Percentiles rank a stretch among this genome's conserved stretches.
Conservation (phyloP, 1,284 basidiomycete genomes). For the Wolfiporia cocos region DNA sequence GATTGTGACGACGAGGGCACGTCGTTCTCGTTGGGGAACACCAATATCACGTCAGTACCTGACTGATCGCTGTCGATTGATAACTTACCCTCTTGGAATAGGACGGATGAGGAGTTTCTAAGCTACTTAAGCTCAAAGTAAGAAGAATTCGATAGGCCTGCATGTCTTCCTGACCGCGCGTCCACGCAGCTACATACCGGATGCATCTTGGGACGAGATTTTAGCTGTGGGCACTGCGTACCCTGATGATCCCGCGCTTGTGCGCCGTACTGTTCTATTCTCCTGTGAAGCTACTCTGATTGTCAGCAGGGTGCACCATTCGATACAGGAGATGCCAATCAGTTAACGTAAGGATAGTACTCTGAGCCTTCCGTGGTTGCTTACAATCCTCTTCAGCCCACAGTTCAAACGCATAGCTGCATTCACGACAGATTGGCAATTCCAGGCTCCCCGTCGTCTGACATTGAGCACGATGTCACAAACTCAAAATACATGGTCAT, state of each 20-base stretch:
- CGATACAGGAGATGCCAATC: constrained; percentile 36
- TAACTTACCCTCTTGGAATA: constrained; percentile 1
- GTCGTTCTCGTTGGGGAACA: constrained; percentile 17
- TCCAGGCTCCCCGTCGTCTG: constrained; percentile 38
- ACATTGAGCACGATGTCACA: constrained; percentile 27
- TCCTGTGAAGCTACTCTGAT: too few relatives aligned
- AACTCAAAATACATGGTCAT: constrained; percentile 42
- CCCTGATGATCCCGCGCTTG: constrained; percentile 3
- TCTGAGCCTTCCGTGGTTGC: not conserved
- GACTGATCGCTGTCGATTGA: too few relatives aligned
- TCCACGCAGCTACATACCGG: constrained; percentile 11
- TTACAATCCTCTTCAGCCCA: not conserved
- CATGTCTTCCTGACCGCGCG: not conserved
- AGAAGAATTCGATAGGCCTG: not conserved
- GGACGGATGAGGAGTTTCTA: constrained; percentile 11
- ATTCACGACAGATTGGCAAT: constrained; percentile 40
- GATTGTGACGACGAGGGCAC: constrained; percentile 31
- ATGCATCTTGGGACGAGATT: constrained; percentile 9
- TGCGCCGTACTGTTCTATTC: too few relatives aligned
- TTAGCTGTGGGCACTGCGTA: constrained; percentile 5
- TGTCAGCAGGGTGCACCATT: constrained; percentile 50
- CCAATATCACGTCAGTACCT: constrained; percentile 17
- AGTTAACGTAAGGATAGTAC: constrained; percentile 20
- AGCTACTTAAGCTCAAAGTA: constrained; percentile 12
- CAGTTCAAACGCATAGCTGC: constrained; percentile 46